Evolutionary conservation across 2,329 filamentous ascomycete species (phyloP), one percentile per base, ranked within the genome.

Genomic region (Endothia cerciana): DNA sequence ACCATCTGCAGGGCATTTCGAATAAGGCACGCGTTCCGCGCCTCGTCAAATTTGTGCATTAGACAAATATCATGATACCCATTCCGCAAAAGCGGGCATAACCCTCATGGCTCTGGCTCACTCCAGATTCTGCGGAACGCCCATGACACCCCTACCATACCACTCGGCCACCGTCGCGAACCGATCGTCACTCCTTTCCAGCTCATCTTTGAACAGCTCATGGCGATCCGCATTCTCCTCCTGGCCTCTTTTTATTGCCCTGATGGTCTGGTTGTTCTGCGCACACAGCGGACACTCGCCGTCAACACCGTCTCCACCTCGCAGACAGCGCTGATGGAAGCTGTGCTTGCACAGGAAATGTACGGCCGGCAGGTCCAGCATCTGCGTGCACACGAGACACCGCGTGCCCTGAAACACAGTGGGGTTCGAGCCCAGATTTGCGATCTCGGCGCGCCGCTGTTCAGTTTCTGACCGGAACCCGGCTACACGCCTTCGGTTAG

Each of bases 311-410:
- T 76, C 78, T 2, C 79, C 81, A 15, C 76, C 76, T 61, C 83
- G 80, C 74, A 99, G 80, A 77, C 94, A 99, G 56, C 92, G 85
- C 79, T 97, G 92, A 75, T 99, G 95, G 82, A 97, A 99, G 68
- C 90, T 94, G 77, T 99, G 95, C 77, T 97, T 97, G 81, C 95
- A 99, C 69, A 99, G 79, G 76, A 99, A 99, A 75, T 99, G 95
- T 58, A 99, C 94, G 0, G 90, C 92, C 0, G 95, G 95, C 15
- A 98, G 82, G 70, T 97, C 94, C 22, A 98, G 83, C 33, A 87
- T 84, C 45, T 88, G 86, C 19, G 88, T 88, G 76, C 95, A 99
- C 61, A 91, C 89, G 36, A 91, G 89, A 76, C 95, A 99, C 61
- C 95, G 87, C 41, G 93, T 94, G 0, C 93, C 89, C 76, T 96